Evolutionary conservation across 2,329 filamentous ascomycete species (phyloP), one percentile per base, ranked within the genome.

Genomic region (Amylocarpus encephaloides): DNA sequence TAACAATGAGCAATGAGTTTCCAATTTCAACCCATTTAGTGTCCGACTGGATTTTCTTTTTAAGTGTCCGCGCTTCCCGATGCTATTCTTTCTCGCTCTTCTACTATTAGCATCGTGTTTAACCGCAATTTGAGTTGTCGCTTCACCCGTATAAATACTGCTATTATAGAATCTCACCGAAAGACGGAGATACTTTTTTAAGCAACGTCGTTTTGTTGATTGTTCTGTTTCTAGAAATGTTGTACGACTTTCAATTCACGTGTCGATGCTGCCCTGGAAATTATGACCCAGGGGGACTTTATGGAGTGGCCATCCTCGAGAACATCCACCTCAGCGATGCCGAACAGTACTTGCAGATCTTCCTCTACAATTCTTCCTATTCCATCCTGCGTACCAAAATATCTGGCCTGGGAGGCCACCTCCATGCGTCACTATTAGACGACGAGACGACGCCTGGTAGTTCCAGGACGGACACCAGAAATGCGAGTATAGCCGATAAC

Each of bases 321-420:
- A 18, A 18, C 26, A 53, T 50, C 7, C 52, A 59, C 26, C 43
- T 44, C 18, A 49, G 50, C 6, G 13, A 19, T n/a, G 2, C 36
- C 1, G 49, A 44, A 19, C 47, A 59, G 22, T 43, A 48, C 50
- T 59, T 51, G 49, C 51, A 59, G 36, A 12, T 57, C 29, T 57
- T 52, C 46, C 50, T 54, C 11, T 54, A 35, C 48, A 50, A 52
- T 33, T 26, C 30, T 1, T 44, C 35, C 1, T 53, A 50, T 11
- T 55, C 53, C 36, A 50, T 55, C 18, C 34, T 59, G 3, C 48
- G 54, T 6, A 53, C 54, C 5, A 48, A 45, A 39, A 44, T 18
- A 4, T 53, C 51, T 0, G 51, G 51, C 1, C 43, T 46, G 9
- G 7, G 6, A 12, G 53, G 50, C 1, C 56, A 52, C 19, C 34